phyloP scores from a whole-genome alignment of 176 grass and related monocot genomes.

The Oryza meridionalis region DNA sequence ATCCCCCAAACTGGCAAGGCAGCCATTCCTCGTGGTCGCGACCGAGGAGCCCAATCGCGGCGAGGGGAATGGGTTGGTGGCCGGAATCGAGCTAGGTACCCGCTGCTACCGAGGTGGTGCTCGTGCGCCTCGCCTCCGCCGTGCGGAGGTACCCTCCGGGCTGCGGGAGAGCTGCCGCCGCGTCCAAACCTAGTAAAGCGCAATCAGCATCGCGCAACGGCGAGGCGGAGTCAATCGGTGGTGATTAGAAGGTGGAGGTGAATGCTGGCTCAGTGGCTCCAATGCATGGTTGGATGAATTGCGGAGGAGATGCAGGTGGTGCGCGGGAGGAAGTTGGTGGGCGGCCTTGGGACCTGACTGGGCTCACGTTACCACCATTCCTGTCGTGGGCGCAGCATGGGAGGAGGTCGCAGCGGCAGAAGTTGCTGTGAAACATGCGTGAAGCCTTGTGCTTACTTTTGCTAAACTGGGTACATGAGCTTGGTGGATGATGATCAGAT shows the following conservation, averaged over 20 bases:
- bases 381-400: conserved; percentile 29
- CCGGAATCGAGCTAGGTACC: neutral
- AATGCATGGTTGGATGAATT: neutral
- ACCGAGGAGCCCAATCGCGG: neutral
- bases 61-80: neutral
- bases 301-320: neutral
- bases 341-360: conserved; percentile 1
- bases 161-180: conserved; percentile 22
- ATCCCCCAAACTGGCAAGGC: neutral
- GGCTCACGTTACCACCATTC: neutral
- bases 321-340: conserved; percentile 8
- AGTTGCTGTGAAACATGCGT: conserved; percentile 20
- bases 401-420: conserved; percentile 33
- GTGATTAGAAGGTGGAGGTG: neutral
- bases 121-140: conserved; percentile 29
- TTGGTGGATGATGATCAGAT: conserved; percentile 24
- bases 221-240: neutral
- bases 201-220: neutral
- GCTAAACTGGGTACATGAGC: conserved; percentile 3
- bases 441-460: conserved; percentile 12
- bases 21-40: neutral
- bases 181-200: neutral
- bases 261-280: neutral
- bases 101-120: neutral
- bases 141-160: conserved; percentile 50